Conservation (phyloP, 352 stramenopile species). For the Thraustochytrium sp. region DNA sequence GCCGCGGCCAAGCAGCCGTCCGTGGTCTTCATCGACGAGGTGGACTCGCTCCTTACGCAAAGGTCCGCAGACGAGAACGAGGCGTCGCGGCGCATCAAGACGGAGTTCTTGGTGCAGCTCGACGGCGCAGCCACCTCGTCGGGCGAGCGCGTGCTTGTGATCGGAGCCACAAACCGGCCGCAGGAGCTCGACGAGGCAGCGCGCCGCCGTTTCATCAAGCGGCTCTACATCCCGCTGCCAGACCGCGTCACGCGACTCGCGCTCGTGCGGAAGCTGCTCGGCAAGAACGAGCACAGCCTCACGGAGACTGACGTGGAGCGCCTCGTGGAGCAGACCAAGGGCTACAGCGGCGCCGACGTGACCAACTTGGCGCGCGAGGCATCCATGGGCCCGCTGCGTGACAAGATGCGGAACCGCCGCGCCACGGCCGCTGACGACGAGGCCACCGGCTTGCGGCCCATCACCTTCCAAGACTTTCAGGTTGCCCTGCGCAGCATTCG, state of each 20-base stretch:
- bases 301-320: conserved; percentile 4
- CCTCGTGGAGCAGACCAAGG: conserved; percentile 51
- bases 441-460: conserved; percentile 74
- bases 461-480: conserved; percentile 90
- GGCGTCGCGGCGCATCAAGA: conserved; percentile 78
- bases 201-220: conserved; percentile 94
- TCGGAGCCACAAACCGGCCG: conserved; percentile 93
- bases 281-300: conserved; percentile 30
- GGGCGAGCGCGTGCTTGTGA: conserved; percentile 84
- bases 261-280: conserved; percentile 83
- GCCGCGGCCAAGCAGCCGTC: conserved; percentile 71
- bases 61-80: conserved; percentile 83
- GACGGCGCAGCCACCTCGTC: conserved; percentile 61
- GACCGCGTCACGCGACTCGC: conserved; percentile 63
- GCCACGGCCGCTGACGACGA: conserved; percentile 74
- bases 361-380: conserved; percentile 92
- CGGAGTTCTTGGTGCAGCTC: conserved; percentile 68
- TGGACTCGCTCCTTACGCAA: conserved; percentile 82
- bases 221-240: conserved; percentile 97
- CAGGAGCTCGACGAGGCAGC: conserved; percentile 94
- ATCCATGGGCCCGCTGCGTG: conserved; percentile 90
- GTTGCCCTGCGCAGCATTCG: conserved; percentile 81
- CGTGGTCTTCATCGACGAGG: conserved; percentile 85
- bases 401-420: conserved; percentile 59
- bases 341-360: conserved; percentile 95